phyloP scores from a whole-genome alignment of 2,329 filamentous ascomycete genomes.

The Coniochaeta hoffmannii region DNA sequence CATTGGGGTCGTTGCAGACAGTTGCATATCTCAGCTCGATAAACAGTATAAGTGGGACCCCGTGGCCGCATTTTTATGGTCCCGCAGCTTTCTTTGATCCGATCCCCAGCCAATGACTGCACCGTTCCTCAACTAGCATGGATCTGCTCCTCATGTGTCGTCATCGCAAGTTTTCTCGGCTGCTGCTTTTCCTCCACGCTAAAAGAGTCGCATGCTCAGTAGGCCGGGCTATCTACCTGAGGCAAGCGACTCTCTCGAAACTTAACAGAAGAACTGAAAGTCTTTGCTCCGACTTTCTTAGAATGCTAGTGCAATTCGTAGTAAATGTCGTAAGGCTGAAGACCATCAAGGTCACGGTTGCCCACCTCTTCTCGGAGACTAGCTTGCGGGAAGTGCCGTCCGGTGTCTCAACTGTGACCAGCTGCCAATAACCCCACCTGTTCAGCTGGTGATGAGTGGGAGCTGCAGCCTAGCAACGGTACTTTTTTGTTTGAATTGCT shows the following conservation, averaged over 20 bases:
- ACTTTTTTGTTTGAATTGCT: conserved; percentile 1
- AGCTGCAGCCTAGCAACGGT: not conserved
- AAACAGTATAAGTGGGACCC: not conserved
- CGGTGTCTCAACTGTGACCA: not conserved
- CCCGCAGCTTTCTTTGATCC: not conserved
- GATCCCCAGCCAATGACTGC: not conserved
- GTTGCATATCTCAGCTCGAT: not conserved
- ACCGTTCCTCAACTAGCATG: not conserved
- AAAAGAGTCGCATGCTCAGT: too few relatives aligned
- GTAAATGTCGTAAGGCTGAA: not conserved
- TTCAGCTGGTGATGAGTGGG: not conserved
- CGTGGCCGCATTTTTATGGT: not conserved
- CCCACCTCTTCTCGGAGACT: not conserved
- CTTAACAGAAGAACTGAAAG: not conserved
- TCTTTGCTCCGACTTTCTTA: not conserved
- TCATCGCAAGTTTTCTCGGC: too few relatives aligned
- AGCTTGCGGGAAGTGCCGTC: not conserved
- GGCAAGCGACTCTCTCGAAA: too few relatives aligned
- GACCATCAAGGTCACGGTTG: not conserved
- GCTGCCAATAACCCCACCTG: not conserved
- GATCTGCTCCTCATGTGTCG: not conserved
- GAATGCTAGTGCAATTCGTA: not conserved
- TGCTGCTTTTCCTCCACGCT: too few relatives aligned
- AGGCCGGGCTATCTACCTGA: too few relatives aligned
- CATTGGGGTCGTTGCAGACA: not conserved